A percentile compares a stretch with the other conserved stretches of the same genome.
Conservation (phyloP, 2,329 filamentous ascomycete genomes). For the Paecilomyces formosus region DNA sequence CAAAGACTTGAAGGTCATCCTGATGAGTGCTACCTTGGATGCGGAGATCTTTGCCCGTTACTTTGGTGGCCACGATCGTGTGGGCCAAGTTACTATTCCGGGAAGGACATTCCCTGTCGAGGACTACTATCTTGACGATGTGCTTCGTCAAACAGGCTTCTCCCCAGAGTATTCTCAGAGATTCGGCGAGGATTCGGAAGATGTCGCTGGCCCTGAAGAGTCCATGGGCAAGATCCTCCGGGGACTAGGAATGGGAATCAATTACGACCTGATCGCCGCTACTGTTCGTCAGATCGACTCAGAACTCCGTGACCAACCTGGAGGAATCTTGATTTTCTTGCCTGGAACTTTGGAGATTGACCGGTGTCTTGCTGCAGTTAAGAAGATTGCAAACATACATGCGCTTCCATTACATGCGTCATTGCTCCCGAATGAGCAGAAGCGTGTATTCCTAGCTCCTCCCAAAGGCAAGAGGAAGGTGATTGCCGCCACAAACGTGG, state of each 20-base stretch:
- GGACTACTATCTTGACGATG: constrained; percentile 84
- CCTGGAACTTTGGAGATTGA: constrained; percentile 90
- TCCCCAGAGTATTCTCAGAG: constrained; percentile 31
- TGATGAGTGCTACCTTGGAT: constrained; percentile 96
- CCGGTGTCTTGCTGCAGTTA: constrained; percentile 63
- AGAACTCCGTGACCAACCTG: constrained; percentile 64
- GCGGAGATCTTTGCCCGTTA: constrained; percentile 78
- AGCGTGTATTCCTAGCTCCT: constrained; percentile 70
- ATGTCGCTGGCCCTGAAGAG: constrained; percentile 40
- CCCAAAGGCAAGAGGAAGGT: constrained; percentile 81
- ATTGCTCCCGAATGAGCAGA: constrained; percentile 79
- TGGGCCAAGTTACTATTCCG: constrained; percentile 77
- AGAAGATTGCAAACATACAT: constrained; percentile 59
- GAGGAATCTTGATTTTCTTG: constrained; percentile 91
- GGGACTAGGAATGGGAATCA: constrained; percentile 73
- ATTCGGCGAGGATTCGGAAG: constrained; percentile 24
- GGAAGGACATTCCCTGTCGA: constrained; percentile 85
- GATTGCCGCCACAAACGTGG: constrained; percentile 91
- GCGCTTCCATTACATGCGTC: constrained; percentile 88
- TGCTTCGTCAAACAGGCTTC: constrained; percentile 73
- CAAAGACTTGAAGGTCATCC: constrained; percentile 75
- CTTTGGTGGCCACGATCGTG: constrained; percentile 63
- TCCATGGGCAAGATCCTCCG: constrained; percentile 62
- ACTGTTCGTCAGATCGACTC: constrained; percentile 75
- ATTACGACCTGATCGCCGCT: constrained; percentile 78